phyloP scores from a whole-genome alignment of 306 rosid genomes.

The Biancaea sappan region DNA sequence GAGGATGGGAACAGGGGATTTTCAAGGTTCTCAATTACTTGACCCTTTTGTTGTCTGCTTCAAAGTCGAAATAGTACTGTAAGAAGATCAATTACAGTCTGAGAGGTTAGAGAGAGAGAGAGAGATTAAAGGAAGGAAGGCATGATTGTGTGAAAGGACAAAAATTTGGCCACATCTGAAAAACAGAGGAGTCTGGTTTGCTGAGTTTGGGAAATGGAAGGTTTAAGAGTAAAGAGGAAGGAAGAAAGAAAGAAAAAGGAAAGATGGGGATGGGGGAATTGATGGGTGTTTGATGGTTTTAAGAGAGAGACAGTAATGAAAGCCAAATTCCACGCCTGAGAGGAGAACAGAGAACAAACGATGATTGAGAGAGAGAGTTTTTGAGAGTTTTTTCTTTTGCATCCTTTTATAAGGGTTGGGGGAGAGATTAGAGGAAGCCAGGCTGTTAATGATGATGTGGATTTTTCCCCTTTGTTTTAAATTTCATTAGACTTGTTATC shows the following conservation, averaged over 20 bases:
- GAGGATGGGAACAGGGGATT: conserved; percentile 45
- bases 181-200: conserved; percentile 42
- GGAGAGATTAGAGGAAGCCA: conserved; percentile 24
- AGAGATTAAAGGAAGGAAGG: conserved; percentile 8
- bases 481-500: not conserved
- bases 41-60: conserved; percentile 52
- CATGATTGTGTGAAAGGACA: conserved; percentile 53
- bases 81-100: conserved; percentile 29
- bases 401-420: conserved; percentile 59
- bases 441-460: conserved; percentile 56
- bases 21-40: conserved; percentile 53
- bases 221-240: conserved; percentile 40
- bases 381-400: conserved; percentile 41
- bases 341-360: conserved; percentile 50
- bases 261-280: conserved; percentile 49
- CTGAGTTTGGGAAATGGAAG: conserved; percentile 33
- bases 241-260: conserved; percentile 48
- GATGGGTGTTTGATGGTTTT: conserved; percentile 56
- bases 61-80: conserved; percentile 49
- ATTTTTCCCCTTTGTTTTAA: conserved; percentile 31
- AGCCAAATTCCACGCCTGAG: conserved; percentile 87
- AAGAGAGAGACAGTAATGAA: conserved; percentile 67
- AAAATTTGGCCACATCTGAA: conserved; percentile 34
- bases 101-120: not conserved
- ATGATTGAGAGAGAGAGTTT: conserved; percentile 54